phyloP scores from a whole-genome alignment of 345 rosid genomes.

The Eucalyptus tenuipes region DNA sequence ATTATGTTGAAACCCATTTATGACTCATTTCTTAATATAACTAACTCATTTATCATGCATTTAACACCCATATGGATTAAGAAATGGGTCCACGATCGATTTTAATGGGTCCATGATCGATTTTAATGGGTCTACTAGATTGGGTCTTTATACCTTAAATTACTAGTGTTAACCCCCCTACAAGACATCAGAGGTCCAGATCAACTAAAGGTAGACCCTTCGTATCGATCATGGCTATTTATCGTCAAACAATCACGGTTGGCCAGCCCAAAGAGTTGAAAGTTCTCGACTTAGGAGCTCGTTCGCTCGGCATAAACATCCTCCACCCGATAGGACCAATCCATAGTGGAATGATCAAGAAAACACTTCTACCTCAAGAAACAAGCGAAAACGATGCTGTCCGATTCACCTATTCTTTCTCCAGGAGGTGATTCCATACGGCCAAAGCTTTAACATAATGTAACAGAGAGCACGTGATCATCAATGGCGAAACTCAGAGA shows the following conservation, averaged over 20 bases:
- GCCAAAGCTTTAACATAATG: neutral
- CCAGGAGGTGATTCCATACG: neutral
- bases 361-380: neutral
- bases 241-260: neutral
- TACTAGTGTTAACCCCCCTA: neutral
- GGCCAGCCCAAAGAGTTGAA: neutral
- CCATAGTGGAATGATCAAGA: neutral
- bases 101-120: rapidly evolving
- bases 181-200: neutral
- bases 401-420: neutral
- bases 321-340: neutral
- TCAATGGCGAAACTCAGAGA: neutral
- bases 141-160: neutral
- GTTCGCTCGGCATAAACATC: neutral
- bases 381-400: neutral
- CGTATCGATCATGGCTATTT: neutral
- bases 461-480: neutral
- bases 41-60: too few relatives aligned
- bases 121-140: neutral
- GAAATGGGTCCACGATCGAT: too few relatives aligned
- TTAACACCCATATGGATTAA: too few relatives aligned
- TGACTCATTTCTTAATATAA: too few relatives aligned
- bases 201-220: neutral
- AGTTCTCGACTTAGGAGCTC: neutral
- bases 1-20: too few relatives aligned